A percentile compares a stretch with the other conserved stretches of the same genome.
phyloP scores from a whole-genome alignment of 2,329 filamentous ascomycete genomes.

The Diaporthe longicolla region DNA sequence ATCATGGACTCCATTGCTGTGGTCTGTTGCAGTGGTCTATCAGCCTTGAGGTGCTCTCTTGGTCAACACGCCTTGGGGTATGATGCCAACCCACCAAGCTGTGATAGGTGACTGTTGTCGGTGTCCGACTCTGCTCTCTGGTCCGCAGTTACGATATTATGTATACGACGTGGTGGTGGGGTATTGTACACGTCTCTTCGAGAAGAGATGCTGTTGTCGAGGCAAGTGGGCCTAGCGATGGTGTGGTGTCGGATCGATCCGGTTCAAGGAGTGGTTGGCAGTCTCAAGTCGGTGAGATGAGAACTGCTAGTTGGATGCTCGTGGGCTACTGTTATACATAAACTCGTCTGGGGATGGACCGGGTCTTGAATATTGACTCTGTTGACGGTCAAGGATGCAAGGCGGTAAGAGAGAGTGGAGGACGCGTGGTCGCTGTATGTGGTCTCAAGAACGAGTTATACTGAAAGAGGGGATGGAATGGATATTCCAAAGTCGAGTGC shows the following conservation, averaged over 20 bases:
- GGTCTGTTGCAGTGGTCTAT: slow-evolving; percentile 43
- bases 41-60: slow-evolving; percentile 41
- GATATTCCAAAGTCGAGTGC: slow-evolving; percentile 60
- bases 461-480: slow-evolving; percentile 62
- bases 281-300: slow-evolving; percentile 49
- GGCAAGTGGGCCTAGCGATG: slow-evolving; percentile 55
- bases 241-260: slow-evolving; percentile 52
- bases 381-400: slow-evolving; percentile 37
- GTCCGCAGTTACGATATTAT: slow-evolving; percentile 47
- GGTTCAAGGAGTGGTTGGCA: slow-evolving; percentile 62
- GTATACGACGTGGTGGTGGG: slow-evolving; percentile 46
- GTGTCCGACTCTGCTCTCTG: slow-evolving; percentile 34
- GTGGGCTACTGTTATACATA: slow-evolving; percentile 53
- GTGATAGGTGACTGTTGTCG: slow-evolving; percentile 35
- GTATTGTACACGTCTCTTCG: slow-evolving; percentile 50
- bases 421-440: slow-evolving; percentile 46
- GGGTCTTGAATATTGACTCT: slow-evolving; percentile 42
- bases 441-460: slow-evolving; percentile 47
- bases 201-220: slow-evolving; percentile 46
- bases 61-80: not conserved
- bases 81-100: slow-evolving; percentile 39
- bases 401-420: slow-evolving; percentile 39
- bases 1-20: slow-evolving; percentile 76
- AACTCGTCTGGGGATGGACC: slow-evolving; percentile 47
- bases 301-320: slow-evolving; percentile 49